phyloP scores from a whole-genome alignment of 345 rosid species.

The Arabis alpina region DNA sequence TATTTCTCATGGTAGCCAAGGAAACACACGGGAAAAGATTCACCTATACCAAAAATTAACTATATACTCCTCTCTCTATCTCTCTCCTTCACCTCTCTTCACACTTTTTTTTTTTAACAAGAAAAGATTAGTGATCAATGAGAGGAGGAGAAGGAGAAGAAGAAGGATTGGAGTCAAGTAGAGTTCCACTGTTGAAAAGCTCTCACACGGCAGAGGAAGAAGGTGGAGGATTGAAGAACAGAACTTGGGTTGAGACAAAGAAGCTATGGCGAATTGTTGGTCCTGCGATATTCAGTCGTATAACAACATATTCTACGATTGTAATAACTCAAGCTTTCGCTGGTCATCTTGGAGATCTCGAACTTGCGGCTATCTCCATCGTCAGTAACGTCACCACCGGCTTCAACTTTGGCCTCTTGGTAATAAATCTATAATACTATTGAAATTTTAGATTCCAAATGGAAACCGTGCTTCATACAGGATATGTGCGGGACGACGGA shows the following conservation, averaged over 20 bases:
- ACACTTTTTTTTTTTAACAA: background rate
- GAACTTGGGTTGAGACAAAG: slow-evolving; percentile 73
- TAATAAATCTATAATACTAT: background rate
- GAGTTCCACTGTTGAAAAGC: slow-evolving; percentile 30
- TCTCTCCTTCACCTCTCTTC: slow-evolving; percentile 12
- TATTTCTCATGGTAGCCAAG: too few species aligned
- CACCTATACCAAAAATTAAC: too few species aligned
- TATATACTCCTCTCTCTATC: too few species aligned
- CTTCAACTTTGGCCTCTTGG: slow-evolving; percentile 62
- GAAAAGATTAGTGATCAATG: slow-evolving; percentile 8
- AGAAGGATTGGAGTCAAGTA: slow-evolving; percentile 17
- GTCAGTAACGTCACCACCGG: slow-evolving; percentile 41
- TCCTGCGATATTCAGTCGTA: slow-evolving; percentile 78
- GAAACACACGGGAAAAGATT: too few species aligned
- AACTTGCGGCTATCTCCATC: background rate
- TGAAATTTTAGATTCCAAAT: too few species aligned
- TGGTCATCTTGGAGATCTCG: background rate
- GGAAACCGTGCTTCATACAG: too few species aligned
- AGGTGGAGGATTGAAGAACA: slow-evolving; percentile 36
- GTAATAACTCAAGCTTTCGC: slow-evolving; percentile 46
- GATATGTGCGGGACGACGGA: too few species aligned
- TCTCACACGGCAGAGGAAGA: slow-evolving; percentile 39
- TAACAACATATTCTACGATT: slow-evolving; percentile 77
- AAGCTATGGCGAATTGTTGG: slow-evolving; percentile 90
- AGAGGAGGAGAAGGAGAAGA: slow-evolving; percentile 17